Evolutionary conservation across 2,329 filamentous ascomycete genomes (phyloP).

Genomic region (Anisogramma anomala): DNA sequence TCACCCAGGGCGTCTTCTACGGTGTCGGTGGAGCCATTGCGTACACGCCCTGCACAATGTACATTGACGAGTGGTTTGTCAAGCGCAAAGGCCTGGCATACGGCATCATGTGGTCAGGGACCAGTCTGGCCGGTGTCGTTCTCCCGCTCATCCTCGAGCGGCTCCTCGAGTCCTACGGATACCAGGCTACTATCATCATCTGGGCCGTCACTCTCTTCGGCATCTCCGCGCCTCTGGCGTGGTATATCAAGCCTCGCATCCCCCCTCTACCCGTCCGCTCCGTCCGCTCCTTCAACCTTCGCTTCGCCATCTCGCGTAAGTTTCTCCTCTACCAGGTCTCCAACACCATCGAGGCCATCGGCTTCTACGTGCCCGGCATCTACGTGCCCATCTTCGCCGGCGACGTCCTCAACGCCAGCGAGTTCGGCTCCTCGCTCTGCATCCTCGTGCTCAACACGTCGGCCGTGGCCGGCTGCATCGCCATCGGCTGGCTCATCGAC

Average conservation of each 20-base stretch:
- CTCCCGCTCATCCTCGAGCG: constrained; percentile 41
- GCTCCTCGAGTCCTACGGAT: constrained; percentile 39
- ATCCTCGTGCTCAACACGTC: constrained; percentile 49
- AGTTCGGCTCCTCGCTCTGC: constrained; percentile 42
- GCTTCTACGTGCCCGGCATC: constrained; percentile 52
- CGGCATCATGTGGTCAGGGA: constrained; percentile 51
- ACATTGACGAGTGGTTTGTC: constrained; percentile 53
- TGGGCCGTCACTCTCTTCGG: constrained; percentile 41
- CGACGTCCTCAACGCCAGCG: constrained; percentile 32
- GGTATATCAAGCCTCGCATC: constrained; percentile 44
- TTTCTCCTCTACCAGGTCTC: constrained; percentile 48
- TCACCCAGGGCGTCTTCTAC: constrained; percentile 51
- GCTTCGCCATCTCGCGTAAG: constrained; percentile 40
- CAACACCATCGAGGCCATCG: constrained; percentile 46
- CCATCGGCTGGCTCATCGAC: constrained; percentile 47
- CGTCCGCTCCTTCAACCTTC: constrained; percentile 29
- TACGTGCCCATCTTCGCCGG: constrained; percentile 49
- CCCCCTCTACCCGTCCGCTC: constrained; percentile 29
- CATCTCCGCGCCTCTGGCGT: constrained; percentile 43
- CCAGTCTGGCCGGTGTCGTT: constrained; percentile 38
- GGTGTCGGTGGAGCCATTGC: constrained; percentile 44
- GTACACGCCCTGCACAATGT: constrained; percentile 45
- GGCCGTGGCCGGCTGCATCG: constrained; percentile 45
- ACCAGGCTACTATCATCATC: constrained; percentile 40
- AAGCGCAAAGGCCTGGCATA: constrained; percentile 46